Conservation (phyloP, 208 protist species). For the Crithidia thermophila region DNA sequence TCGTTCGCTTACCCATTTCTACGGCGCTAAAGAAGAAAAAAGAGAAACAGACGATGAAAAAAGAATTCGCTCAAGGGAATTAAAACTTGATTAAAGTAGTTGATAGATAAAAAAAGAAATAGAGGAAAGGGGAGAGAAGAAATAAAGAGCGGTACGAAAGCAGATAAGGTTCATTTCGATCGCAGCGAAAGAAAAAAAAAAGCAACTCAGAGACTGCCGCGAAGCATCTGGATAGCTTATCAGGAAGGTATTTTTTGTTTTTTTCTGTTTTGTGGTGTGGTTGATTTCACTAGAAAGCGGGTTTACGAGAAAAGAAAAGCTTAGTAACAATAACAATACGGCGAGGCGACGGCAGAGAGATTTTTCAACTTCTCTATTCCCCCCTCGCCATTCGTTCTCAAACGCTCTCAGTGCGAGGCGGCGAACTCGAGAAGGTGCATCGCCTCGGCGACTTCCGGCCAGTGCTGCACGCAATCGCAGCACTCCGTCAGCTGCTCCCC, state of each 20-base stretch:
- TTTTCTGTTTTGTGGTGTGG: too few relatives aligned
- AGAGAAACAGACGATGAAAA: too few relatives aligned
- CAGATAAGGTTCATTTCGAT: too few relatives aligned
- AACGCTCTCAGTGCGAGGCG: constrained; percentile 16
- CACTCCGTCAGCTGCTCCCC: constrained; percentile 48
- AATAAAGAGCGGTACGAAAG: too few relatives aligned
- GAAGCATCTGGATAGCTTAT: too few relatives aligned
- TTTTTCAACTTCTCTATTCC: neutral
- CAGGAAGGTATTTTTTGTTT: too few relatives aligned
- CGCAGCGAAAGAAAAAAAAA: too few relatives aligned
- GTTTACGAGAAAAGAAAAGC: too few relatives aligned
- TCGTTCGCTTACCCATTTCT: constrained; percentile 82
- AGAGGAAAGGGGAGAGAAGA: neutral
- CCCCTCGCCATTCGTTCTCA: neutral
- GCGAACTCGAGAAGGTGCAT: constrained; percentile 33
- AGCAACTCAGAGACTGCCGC: too few relatives aligned
- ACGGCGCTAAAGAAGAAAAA: neutral
- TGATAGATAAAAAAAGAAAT: constrained; percentile 13
- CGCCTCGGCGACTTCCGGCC: constrained; percentile 11
- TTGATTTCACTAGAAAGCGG: too few relatives aligned
- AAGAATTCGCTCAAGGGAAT: too few relatives aligned
- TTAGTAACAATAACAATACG: neutral
- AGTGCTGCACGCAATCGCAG: constrained; percentile 23
- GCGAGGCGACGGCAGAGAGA: neutral
- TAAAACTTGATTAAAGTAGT: neutral